phyloP scores from a whole-genome alignment of 768 basidiomycete species.

The Lactarius quietus region DNA sequence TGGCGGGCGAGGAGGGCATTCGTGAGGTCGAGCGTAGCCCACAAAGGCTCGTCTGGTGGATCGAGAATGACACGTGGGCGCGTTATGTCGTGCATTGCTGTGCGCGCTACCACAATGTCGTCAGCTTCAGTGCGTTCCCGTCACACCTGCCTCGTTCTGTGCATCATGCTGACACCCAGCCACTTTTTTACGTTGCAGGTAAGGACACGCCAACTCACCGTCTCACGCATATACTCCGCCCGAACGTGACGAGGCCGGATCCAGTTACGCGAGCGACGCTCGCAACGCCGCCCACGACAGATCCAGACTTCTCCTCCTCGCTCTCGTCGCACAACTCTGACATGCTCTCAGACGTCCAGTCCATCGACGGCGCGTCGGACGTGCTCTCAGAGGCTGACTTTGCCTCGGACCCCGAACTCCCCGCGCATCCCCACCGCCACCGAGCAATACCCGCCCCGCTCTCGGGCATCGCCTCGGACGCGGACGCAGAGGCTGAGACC shows the following conservation, averaged over 20 bases:
- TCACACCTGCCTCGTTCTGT: neutral
- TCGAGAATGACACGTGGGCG: slow-evolving; percentile 65
- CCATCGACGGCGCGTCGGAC: slow-evolving; percentile 26
- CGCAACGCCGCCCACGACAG: slow-evolving; percentile 73
- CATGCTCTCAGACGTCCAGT: slow-evolving; percentile 34
- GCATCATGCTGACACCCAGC: too few relatives aligned
- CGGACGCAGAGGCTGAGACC: slow-evolving; percentile 31
- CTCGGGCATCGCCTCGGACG: slow-evolving; percentile 34
- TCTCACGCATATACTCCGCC: slow-evolving; percentile 76
- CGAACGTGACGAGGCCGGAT: slow-evolving; percentile 64
- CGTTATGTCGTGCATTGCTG: slow-evolving; percentile 82
- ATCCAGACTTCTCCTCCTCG: slow-evolving; percentile 54
- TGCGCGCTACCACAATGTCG: slow-evolving; percentile 72
- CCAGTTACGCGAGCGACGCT: slow-evolving; percentile 40
- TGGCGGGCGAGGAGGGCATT: slow-evolving; percentile 53
- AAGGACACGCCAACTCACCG: slow-evolving; percentile 54
- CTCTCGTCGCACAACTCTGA: slow-evolving; percentile 49
- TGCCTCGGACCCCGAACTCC: slow-evolving; percentile 30
- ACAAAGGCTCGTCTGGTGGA: slow-evolving; percentile 68
- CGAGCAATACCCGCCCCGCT: slow-evolving; percentile 12
- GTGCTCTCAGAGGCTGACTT: slow-evolving; percentile 26
- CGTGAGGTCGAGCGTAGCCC: slow-evolving; percentile 66
- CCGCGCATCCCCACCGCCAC: neutral
- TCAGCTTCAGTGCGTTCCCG: slow-evolving; percentile 71
- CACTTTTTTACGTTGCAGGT: slow-evolving; percentile 36